A percentile compares a stretch with the other conserved stretches of the same genome.
Evolutionary conservation across 2,329 filamentous ascomycete species (phyloP).

Genomic region (Pestalotiopsis sp.): DNA sequence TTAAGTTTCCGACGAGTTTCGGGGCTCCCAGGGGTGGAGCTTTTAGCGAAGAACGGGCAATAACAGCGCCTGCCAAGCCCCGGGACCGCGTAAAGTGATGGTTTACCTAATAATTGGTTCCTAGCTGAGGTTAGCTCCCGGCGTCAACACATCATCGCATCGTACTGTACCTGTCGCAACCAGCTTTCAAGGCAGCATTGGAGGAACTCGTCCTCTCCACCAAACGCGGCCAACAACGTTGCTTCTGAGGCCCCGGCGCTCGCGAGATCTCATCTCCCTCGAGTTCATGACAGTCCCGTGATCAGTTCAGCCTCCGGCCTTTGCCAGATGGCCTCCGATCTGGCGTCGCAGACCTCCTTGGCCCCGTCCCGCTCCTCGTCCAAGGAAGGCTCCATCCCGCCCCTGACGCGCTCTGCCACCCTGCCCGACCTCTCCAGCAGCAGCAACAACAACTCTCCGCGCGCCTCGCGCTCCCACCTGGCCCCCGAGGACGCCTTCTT

Average conservation of each 20-base stretch:
- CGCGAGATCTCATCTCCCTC: neutral
- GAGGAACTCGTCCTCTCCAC: neutral
- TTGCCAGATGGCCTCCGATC: constrained; percentile 1
- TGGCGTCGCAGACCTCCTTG: constrained; percentile 2
- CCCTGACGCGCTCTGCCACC: constrained; percentile 43
- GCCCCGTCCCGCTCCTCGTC: neutral
- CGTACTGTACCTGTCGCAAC: too few species aligned
- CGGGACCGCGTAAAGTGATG: neutral
- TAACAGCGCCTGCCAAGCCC: neutral
- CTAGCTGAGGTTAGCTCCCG: neutral
- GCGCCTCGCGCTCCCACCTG: constrained; percentile 67
- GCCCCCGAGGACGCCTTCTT: constrained; percentile 85
- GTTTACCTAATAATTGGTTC: neutral
- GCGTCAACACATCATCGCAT: neutral
- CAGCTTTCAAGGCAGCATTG: too few species aligned
- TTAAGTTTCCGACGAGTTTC: neutral
- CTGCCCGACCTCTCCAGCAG: constrained; percentile 31
- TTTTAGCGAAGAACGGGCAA: neutral
- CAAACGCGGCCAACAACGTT: neutral
- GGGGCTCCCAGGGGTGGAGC: neutral
- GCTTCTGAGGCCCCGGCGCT: neutral
- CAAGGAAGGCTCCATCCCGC: constrained; percentile 6
- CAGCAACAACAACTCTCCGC: constrained; percentile 30
- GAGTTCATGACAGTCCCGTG: constrained; percentile 3
- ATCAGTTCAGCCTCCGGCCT: neutral